A percentile compares a stretch with the other conserved stretches of the same genome.
Evolutionary conservation across 2,329 filamentous ascomycete genomes (phyloP).

Genomic region (Aspergillus sp.): DNA sequence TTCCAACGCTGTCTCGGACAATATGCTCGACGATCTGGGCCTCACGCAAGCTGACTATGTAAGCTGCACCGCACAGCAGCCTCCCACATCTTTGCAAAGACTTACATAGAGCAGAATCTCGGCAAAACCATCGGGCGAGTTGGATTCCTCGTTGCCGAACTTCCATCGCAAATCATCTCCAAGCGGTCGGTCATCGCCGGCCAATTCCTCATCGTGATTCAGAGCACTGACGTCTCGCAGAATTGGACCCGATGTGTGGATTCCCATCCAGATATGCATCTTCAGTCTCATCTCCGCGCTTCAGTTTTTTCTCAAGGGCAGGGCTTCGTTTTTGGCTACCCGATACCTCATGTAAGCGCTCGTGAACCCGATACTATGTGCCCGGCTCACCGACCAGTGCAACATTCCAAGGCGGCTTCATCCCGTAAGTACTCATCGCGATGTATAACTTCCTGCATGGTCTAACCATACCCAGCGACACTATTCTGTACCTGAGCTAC

Average conservation of each 20-base stretch:
- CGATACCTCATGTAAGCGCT: not conserved
- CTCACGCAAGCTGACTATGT: slow-evolving; percentile 26
- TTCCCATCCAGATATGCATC: slow-evolving; percentile 57
- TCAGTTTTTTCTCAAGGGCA: slow-evolving; percentile 54
- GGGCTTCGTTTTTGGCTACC: slow-evolving; percentile 43
- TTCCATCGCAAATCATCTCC: slow-evolving; percentile 61
- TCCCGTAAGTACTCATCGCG: slow-evolving; percentile 45
- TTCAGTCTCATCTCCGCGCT: slow-evolving; percentile 41
- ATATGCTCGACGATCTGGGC: slow-evolving; percentile 52
- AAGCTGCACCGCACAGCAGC: not conserved
- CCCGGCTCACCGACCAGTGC: not conserved
- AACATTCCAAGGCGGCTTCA: slow-evolving; percentile 57
- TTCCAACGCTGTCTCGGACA: slow-evolving; percentile 56
- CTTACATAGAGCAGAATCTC: slow-evolving; percentile 34
- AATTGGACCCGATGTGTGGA: slow-evolving; percentile 60
- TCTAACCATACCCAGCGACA: slow-evolving; percentile 44
- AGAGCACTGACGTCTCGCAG: slow-evolving; percentile 30
- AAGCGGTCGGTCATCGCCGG: slow-evolving; percentile 35
- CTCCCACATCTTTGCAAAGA: not conserved
- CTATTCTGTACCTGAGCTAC: slow-evolving; percentile 65
- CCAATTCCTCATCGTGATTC: not conserved
- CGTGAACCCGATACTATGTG: not conserved
- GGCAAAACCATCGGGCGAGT: slow-evolving; percentile 61
- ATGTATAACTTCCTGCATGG: not conserved
- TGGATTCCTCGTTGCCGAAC: slow-evolving; percentile 56